Evolutionary conservation across 305 asterid species (phyloP).

Genomic region (Striga hermonthica): DNA sequence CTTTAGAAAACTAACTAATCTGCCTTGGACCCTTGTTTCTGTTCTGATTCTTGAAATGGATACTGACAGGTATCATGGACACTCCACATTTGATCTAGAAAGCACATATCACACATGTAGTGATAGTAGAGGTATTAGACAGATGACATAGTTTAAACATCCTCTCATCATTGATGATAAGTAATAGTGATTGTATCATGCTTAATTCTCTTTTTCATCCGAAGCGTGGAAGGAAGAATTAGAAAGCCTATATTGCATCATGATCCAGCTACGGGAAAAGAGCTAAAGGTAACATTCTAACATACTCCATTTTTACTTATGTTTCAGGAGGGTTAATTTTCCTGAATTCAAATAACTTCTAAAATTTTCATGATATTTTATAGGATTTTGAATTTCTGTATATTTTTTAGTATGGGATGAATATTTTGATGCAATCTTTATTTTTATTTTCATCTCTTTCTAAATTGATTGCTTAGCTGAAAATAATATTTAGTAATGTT

Average conservation of each 20-base stretch:
- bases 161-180: conserved; percentile 5
- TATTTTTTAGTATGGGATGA: too few species aligned
- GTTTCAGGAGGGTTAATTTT: conserved; percentile 18
- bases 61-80: conserved; percentile 94
- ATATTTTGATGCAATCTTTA: too few species aligned
- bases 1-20: conserved; percentile 23
- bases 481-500: conserved; percentile 14
- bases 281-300: conserved; percentile 60
- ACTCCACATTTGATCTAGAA: conserved; percentile 98
- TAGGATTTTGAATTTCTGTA: not conserved
- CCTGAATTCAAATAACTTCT: not conserved
- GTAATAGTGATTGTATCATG: conserved; percentile 10
- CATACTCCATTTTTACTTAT: conserved; percentile 15
- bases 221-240: conserved; percentile 94
- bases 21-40: conserved; percentile 28
- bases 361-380: not conserved
- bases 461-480: conserved; percentile 2
- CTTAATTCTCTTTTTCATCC: conserved; percentile 33
- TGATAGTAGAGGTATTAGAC: conserved; percentile 85
- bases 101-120: conserved; percentile 97
- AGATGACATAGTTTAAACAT: conserved; percentile 42
- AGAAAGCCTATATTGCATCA: conserved; percentile 74
- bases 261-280: conserved; percentile 80
- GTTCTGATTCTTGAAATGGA: conserved; percentile 96
- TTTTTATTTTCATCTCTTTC: too few species aligned